These are phyloP conservation scores for Silene coronaria DNA, from an alignment of 179 eudicot genomes.

Conservation along the genomic window DNA sequence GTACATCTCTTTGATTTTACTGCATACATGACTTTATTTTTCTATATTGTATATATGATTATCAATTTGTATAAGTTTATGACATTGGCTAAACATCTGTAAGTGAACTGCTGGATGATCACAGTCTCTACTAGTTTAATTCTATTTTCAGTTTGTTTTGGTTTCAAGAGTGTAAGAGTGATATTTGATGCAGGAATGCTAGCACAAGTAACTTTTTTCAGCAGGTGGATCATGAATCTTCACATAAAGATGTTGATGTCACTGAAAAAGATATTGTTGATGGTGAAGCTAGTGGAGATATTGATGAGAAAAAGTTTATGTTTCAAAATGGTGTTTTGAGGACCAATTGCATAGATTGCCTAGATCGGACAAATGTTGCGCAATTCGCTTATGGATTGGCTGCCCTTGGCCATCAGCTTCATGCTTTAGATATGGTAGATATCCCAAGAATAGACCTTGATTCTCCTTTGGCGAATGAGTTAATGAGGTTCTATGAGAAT, in stretches of 20 bases:
- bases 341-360: conserved; percentile 92
- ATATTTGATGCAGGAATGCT: conserved; percentile 38
- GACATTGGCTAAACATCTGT: not conserved
- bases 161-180: not conserved
- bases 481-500: conserved; percentile 73
- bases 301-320: conserved; percentile 37
- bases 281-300: conserved; percentile 27
- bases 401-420: conserved; percentile 75
- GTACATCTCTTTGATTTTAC: not conserved
- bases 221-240: conserved; percentile 26
- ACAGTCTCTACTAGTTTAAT: not conserved
- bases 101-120: not conserved
- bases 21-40: not conserved
- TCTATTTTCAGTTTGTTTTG: not conserved
- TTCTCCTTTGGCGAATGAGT: conserved; percentile 59
- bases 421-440: conserved; percentile 52
- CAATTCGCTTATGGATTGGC: conserved; percentile 95
- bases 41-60: not conserved
- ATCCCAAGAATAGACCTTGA: conserved; percentile 61
- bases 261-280: conserved; percentile 29
- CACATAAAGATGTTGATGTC: conserved; percentile 32
- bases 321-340: conserved; percentile 78
- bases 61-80: not conserved
- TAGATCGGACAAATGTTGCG: conserved; percentile 95
- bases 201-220: conserved; percentile 21